Evolutionary conservation across 169 alveolate genomes (phyloP).

Genomic region (Cyclospora cayetanensis): DNA sequence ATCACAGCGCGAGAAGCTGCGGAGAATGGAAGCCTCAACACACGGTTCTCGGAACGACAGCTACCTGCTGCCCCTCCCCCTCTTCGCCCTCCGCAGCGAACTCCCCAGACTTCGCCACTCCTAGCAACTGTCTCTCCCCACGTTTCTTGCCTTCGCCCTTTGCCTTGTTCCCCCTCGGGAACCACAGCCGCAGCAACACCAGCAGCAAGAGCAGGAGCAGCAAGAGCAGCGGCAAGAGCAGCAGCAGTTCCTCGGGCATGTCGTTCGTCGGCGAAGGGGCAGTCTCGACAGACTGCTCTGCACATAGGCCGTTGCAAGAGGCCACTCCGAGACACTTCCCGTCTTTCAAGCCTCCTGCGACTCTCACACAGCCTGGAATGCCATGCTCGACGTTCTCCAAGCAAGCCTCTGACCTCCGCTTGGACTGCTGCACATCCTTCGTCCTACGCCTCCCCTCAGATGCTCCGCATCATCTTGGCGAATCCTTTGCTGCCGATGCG

Average conservation of each 20-base stretch:
- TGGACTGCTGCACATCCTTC: not conserved
- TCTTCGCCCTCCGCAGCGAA: not conserved
- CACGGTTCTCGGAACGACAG: not conserved
- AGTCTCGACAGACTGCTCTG: no score
- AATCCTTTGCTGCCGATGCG: no score
- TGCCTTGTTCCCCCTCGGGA: not conserved
- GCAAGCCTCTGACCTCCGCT: no score
- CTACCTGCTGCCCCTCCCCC: not conserved
- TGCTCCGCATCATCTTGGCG: no score
- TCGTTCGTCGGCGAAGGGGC: no score
- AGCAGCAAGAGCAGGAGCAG: no score
- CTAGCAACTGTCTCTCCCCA: not conserved
- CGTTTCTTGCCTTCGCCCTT: not conserved
- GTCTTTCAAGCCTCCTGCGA: no score
- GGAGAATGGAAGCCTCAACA: not conserved
- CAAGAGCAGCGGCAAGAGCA: slow-evolving; percentile 33
- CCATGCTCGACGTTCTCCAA: no score
- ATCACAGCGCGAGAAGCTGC: not conserved
- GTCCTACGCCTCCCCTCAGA: not conserved
- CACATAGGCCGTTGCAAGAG: no score
- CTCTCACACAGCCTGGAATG: no score
- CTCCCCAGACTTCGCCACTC: not conserved
- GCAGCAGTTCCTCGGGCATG: not conserved
- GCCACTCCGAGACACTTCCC: no score
- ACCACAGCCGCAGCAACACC: not conserved